phyloP scores from a whole-genome alignment of 768 basidiomycete species.

The Boletus subcaerulescens region DNA sequence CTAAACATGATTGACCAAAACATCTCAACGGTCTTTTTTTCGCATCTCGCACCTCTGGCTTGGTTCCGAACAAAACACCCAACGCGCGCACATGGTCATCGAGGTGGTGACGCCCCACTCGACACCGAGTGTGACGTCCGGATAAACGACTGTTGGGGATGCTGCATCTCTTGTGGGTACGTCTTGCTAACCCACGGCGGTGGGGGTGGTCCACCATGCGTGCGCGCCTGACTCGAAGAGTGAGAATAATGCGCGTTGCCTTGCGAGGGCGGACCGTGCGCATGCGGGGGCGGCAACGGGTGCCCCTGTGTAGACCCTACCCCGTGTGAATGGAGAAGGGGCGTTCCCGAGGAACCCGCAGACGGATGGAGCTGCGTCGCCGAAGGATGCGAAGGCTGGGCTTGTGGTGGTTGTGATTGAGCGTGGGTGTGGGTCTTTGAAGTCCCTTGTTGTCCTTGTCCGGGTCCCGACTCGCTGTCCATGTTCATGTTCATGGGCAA shows the following conservation, averaged over 20 bases:
- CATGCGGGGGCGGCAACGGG: slow-evolving; percentile 8
- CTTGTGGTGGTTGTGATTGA: slow-evolving; percentile 2
- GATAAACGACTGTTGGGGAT: slow-evolving; percentile 48
- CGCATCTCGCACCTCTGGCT: too few relatives aligned
- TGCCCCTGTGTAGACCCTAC: slow-evolving; percentile 9
- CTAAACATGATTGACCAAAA: background rate
- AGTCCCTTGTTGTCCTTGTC: slow-evolving; percentile 1
- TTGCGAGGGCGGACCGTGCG: slow-evolving; percentile 5
- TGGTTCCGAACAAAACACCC: background rate
- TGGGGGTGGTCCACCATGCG: slow-evolving; percentile 22
- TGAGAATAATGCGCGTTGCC: slow-evolving; percentile 9
- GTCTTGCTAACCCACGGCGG: slow-evolving; percentile 26
- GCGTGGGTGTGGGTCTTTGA: background rate
- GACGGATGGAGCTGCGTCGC: slow-evolving; percentile 9
- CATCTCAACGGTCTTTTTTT: background rate
- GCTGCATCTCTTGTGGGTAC: slow-evolving; percentile 23
- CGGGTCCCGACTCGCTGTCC: slow-evolving; percentile 15
- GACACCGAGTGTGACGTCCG: slow-evolving; percentile 43
- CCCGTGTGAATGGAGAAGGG: slow-evolving; percentile 15
- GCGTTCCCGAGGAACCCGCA: slow-evolving; percentile 10
- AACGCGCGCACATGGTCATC: background rate
- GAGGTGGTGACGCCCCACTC: slow-evolving; percentile 34
- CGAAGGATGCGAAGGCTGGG: slow-evolving; percentile 6
- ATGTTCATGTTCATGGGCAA: slow-evolving; percentile 21
- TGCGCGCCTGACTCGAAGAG: slow-evolving; percentile 2